phyloP scores from a whole-genome alignment of 139 green algal genomes.

The Closterium sp. region DNA sequence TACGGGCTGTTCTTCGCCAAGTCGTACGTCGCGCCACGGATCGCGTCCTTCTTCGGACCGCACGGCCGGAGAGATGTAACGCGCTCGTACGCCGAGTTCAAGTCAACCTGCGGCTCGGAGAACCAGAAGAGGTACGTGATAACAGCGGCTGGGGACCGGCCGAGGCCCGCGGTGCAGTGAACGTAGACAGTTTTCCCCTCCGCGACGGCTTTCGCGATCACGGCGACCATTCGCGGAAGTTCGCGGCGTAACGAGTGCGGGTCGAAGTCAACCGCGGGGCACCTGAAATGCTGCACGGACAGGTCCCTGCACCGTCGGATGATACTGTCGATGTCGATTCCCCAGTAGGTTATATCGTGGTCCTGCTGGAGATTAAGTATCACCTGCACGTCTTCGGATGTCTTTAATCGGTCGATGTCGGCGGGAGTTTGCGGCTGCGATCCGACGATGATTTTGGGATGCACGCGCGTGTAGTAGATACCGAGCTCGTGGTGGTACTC shows the following conservation, averaged over 20 bases:
- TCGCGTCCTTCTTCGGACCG: conserved; percentile 55
- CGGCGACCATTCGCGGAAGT: conserved; percentile 27
- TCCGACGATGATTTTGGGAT: conserved; percentile 41
- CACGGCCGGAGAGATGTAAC: conserved; percentile 51
- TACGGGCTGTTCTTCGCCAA: conserved; percentile 1
- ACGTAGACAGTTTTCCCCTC: conserved; percentile 34
- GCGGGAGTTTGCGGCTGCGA: conserved; percentile 30
- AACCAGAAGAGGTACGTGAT: conserved; percentile 58
- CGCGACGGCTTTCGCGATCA: conserved; percentile 5
- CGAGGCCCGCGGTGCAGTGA: conserved; percentile 57
- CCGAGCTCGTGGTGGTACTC: conserved; percentile 28
- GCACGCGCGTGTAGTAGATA: conserved; percentile 50
- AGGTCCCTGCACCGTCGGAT: not conserved
- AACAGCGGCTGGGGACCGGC: conserved; percentile 36
- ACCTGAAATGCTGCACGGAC: conserved; percentile 7
- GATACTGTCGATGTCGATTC: conserved; percentile 32
- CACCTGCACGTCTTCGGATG: conserved; percentile 25
- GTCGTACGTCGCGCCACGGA: conserved; percentile 50
- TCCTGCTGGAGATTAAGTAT: conserved; percentile 54
- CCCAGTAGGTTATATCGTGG: conserved; percentile 53
- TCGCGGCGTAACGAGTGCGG: conserved; percentile 27
- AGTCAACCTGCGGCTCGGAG: not conserved
- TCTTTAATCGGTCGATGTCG: conserved; percentile 35
- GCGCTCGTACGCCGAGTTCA: conserved; percentile 47
- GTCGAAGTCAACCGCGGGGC: conserved; percentile 45